Base-by-base conservation (phyloP, 164 flowering plant species). In the Nymphaea colorata region DNA sequence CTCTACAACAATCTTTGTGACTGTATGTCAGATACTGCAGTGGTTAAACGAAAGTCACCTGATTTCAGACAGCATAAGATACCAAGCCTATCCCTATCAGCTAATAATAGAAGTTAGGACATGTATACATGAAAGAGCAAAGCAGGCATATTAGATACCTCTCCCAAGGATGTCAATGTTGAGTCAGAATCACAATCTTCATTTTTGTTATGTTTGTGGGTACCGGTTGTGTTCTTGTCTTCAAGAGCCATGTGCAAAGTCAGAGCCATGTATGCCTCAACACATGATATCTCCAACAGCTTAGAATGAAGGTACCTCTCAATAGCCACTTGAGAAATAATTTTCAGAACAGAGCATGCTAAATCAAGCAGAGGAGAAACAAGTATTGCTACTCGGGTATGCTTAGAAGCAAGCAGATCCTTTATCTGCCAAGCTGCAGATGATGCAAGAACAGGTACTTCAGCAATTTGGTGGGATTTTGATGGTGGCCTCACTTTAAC, bases 351-450 rank as follows among this genome's bases (percentile, higher is more conserved):
- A 59, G 69, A 70, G 68, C 83, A 84, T 71, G 75, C 76, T 16
- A 65, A n/a, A 66, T 78, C 85, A 18, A 84, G 41, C 66, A 42
- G 15, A 64, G 82, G 75, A 72, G 89, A 85, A 25, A 70, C 70
- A 16, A 92, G 65, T 5, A 90, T 43, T 60, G 83, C 86, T 64
- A 74, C 79, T 47, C 89, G 76, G 64, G 84, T 68, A 57, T 82
- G 76, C 43, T 78, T 83, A 68, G 74, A 73, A 42, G 69, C n/a
- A 69, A 95, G 83, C 77, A 92, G 66, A 42, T 95, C 96, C 76
- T 81, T 87, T 44, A 95, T 81, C 83, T 95, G 98, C 98, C 98
- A 95, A 51, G 94, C 81, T 60, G 87, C 68, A 64, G 89, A 96
- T 47, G 77, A 82, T 60, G 87, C 86, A 76, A 77, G 45, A 51